Conservation (phyloP, 1,139 yeast genomes). For the Scheffersomyces titani region DNA sequence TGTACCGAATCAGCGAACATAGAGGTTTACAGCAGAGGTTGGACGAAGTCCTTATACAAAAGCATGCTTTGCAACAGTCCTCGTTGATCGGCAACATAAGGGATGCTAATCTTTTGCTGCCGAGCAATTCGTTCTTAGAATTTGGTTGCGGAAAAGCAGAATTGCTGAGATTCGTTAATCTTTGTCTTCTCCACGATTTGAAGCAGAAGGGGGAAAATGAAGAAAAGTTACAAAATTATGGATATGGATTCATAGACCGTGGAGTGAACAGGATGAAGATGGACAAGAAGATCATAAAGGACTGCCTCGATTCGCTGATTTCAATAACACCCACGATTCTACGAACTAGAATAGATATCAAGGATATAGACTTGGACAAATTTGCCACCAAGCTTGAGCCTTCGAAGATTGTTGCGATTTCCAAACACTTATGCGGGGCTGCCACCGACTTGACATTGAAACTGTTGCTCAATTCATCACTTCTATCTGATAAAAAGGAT, state of each 20-base stretch:
- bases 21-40: constrained; percentile 38
- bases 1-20: constrained; percentile 20
- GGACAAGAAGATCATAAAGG: constrained; percentile 67
- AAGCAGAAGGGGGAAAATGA: neutral
- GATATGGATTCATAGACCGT: constrained; percentile 72
- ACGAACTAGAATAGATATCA: constrained; percentile 73
- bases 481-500: constrained; percentile 11
- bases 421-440: constrained; percentile 91
- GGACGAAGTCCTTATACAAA: constrained; percentile 54
- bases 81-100: constrained; percentile 74
- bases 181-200: constrained; percentile 39
- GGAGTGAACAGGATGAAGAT: constrained; percentile 77
- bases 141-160: constrained; percentile 94
- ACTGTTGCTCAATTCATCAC: constrained; percentile 54
- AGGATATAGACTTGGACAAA: constrained; percentile 60
- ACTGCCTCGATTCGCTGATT: constrained; percentile 31
- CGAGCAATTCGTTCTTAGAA: constrained; percentile 55
- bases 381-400: constrained; percentile 34
- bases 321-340: constrained; percentile 35
- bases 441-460: constrained; percentile 86
- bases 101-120: constrained; percentile 37
- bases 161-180: constrained; percentile 66
- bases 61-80: constrained; percentile 83
- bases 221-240: constrained; percentile 19
- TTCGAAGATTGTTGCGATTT: constrained; percentile 55